Evolutionary conservation across 2,329 filamentous ascomycete genomes (phyloP).

Genomic region (Aspergillus neotritici): DNA sequence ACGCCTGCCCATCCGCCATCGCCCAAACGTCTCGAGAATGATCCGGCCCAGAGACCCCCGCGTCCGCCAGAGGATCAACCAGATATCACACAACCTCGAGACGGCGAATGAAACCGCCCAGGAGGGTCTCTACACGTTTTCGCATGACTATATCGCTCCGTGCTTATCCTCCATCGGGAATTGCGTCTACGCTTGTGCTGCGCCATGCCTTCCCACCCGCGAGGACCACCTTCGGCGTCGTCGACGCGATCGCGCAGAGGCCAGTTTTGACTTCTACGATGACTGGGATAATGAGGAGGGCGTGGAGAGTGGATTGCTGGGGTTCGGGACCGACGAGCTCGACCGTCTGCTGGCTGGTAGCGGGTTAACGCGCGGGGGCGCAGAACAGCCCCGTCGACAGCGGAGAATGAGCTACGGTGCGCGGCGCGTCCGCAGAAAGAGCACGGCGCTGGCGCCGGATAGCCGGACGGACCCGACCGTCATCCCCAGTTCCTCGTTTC

Average conservation of each 20-base stretch:
- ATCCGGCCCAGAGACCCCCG: conserved; percentile 69
- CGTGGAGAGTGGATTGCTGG: conserved; percentile 55
- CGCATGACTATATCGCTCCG: conserved; percentile 76
- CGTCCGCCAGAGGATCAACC: conserved; percentile 88
- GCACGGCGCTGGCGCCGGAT: conserved; percentile 45
- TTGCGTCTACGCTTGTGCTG: conserved; percentile 64
- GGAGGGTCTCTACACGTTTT: conserved; percentile 81
- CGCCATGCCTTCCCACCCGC: conserved; percentile 60
- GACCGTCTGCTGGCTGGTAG: conserved; percentile 73
- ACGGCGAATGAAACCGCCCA: conserved; percentile 87
- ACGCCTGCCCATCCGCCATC: too few relatives aligned
- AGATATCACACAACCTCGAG: conserved; percentile 85
- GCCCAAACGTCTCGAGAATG: conserved; percentile 34
- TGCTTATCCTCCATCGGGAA: conserved; percentile 65
- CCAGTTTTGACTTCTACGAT: conserved; percentile 95
- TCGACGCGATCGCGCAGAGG: conserved; percentile 65
- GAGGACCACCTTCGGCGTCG: conserved; percentile 69
- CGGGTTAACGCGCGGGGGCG: conserved; percentile 35
- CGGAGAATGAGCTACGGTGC: conserved; percentile 87
- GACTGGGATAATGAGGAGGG: conserved; percentile 74
- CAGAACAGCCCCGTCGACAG: conserved; percentile 64
- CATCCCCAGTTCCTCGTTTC: conserved; percentile 78
- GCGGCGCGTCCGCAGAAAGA: conserved; percentile 56
- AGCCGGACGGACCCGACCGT: conserved; percentile 67
- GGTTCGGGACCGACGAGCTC: conserved; percentile 79